phyloP scores from a whole-genome alignment of 2,329 filamentous ascomycete species.

The Paraphoma sp. region DNA sequence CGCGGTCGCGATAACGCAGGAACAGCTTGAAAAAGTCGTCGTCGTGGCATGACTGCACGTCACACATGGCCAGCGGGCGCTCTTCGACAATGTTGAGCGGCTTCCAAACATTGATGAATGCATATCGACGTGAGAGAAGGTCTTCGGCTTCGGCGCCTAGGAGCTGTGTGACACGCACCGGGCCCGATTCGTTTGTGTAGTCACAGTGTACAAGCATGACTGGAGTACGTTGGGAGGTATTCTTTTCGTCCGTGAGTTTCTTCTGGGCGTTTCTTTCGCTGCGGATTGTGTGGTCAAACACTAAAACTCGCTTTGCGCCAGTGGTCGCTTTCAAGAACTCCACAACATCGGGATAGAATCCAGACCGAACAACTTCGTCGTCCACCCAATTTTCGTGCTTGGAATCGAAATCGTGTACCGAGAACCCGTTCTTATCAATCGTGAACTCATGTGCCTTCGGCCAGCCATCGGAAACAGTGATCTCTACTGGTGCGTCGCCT shows the following conservation, averaged over 20 bases:
- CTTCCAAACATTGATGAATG: constrained; percentile 62
- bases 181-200: constrained; percentile 55
- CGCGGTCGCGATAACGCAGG: constrained; percentile 48
- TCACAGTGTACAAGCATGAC: constrained; percentile 61
- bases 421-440: constrained; percentile 56
- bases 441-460: constrained; percentile 52
- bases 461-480: constrained; percentile 52
- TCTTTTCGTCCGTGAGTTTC: constrained; percentile 43
- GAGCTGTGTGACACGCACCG: constrained; percentile 52
- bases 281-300: constrained; percentile 61
- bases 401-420: constrained; percentile 51
- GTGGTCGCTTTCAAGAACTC: constrained; percentile 54
- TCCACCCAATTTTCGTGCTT: constrained; percentile 50
- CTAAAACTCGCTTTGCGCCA: constrained; percentile 53
- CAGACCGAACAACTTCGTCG: constrained; percentile 48
- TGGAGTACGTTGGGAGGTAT: constrained; percentile 50
- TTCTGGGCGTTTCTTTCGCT: constrained; percentile 43
- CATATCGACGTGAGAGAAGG: constrained; percentile 53
- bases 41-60: constrained; percentile 43
- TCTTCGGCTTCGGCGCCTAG: constrained; percentile 52
- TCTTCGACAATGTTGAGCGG: constrained; percentile 52
- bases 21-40: constrained; percentile 53
- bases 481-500: constrained; percentile 47
- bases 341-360: constrained; percentile 57
- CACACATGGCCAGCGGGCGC: constrained; percentile 51